Conservation (phyloP, 805 yeast species). For the Schwanniomyces polymorphus region DNA sequence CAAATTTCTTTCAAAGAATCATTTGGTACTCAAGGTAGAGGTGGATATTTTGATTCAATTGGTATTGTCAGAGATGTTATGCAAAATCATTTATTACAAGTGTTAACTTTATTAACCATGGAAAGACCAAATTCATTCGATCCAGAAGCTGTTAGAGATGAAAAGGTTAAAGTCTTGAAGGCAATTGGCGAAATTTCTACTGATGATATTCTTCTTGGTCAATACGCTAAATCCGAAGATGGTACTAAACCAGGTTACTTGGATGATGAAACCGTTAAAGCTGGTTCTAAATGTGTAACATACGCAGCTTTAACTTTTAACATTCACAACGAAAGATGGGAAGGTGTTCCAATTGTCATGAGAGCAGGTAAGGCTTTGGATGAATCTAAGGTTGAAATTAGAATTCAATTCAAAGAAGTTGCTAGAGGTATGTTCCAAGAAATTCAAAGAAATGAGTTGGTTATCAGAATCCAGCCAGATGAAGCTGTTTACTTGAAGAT, state of each 20-base stretch:
- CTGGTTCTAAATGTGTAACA: constrained; percentile 84
- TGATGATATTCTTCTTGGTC: constrained; percentile 78
- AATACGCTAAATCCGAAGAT: constrained; percentile 80
- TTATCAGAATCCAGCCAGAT: constrained; percentile 89
- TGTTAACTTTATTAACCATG: constrained; percentile 88
- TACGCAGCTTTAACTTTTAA: constrained; percentile 81
- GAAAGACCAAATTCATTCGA: constrained; percentile 91
- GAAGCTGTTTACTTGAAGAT: constrained; percentile 93
- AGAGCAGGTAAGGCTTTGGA: constrained; percentile 98
- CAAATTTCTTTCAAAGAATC: constrained; percentile 95
- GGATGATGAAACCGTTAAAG: constrained; percentile 88
- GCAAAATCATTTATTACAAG: constrained; percentile 96
- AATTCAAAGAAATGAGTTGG: constrained; percentile 89
- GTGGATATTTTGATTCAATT: constrained; percentile 93
- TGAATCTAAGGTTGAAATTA: constrained; percentile 90
- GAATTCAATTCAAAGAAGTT: constrained; percentile 88
- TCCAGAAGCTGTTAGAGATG: constrained; percentile 94
- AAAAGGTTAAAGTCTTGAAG: constrained; percentile 89
- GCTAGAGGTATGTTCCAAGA: constrained; percentile 78
- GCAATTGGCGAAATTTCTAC: constrained; percentile 69
- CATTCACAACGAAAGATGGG: constrained; percentile 95
- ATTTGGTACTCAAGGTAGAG: constrained; percentile 99
- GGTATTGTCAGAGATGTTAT: constrained; percentile 97
- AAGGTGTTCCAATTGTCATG: constrained; percentile 93
- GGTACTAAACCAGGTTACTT: constrained; percentile 87